phyloP scores from a whole-genome alignment of 768 basidiomycete species.

The Amanita fuliginea region DNA sequence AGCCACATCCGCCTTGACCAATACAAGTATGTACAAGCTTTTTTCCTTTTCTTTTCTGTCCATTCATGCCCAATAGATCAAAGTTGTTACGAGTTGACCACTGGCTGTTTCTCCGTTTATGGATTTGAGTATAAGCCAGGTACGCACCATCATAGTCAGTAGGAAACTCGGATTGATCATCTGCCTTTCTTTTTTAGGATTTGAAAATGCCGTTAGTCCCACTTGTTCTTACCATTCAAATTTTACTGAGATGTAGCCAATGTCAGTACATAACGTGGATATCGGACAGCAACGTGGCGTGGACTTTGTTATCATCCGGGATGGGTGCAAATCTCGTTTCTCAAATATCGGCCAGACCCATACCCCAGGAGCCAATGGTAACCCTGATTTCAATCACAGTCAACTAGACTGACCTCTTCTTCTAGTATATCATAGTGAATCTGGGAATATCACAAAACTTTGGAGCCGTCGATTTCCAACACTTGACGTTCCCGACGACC shows the following conservation, averaged over 20 bases:
- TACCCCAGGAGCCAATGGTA: conserved; percentile 83
- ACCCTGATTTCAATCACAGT: conserved; percentile 6
- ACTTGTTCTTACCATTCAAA: not conserved
- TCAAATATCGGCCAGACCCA: conserved; percentile 54
- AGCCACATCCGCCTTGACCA: conserved; percentile 61
- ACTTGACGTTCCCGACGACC: conserved; percentile 59
- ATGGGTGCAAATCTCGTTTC: conserved; percentile 43
- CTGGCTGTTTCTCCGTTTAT: conserved; percentile 54
- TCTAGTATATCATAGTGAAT: conserved; percentile 75
- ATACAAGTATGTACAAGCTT: conserved; percentile 33
- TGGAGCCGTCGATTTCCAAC: conserved; percentile 51
- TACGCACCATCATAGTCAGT: conserved; percentile 11
- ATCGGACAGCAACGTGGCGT: conserved; percentile 43
- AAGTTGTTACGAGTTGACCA: conserved; percentile 49
- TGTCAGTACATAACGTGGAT: conserved; percentile 75
- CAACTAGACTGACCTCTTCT: not conserved
- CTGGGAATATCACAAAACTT: conserved; percentile 82
- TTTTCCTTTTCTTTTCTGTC: not conserved
- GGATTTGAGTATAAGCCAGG: conserved; percentile 79
- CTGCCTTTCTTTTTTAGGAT: conserved; percentile 19
- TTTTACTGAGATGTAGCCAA: not conserved
- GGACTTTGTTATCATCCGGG: conserved; percentile 59
- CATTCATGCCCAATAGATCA: conserved; percentile 33
- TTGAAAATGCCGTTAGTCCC: conserved; percentile 40
- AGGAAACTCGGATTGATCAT: conserved; percentile 3